Evolutionary conservation across 371 early-diverging fungal genomes (phyloP).

Genomic region (Apophysomyces trapeziformis): DNA sequence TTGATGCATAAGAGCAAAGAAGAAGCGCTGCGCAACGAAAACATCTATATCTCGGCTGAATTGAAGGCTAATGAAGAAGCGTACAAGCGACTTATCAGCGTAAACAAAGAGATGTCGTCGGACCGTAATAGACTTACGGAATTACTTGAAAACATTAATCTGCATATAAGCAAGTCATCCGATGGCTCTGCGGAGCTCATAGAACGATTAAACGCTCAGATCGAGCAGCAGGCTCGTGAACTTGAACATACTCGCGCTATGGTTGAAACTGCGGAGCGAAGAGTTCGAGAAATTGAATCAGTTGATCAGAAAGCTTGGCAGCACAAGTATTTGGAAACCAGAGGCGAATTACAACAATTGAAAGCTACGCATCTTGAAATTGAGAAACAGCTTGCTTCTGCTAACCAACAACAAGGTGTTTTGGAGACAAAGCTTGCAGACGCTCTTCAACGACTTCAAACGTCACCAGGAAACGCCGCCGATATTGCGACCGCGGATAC

Average conservation of each 20-base stretch:
- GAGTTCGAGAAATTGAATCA: conserved; percentile 9
- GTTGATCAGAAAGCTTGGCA: conserved; percentile 26
- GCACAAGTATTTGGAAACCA: conserved; percentile 13
- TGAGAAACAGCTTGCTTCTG: conserved; percentile 23
- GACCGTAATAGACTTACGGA: conserved; percentile 19
- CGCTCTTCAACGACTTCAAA: neutral
- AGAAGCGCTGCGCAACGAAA: conserved; percentile 18
- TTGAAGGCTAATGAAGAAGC: conserved; percentile 17
- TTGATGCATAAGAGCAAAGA: conserved; percentile 14
- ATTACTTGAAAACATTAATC: conserved; percentile 18
- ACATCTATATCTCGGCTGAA: conserved; percentile 19
- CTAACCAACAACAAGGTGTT: conserved; percentile 18
- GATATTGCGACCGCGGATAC: conserved; percentile 1
- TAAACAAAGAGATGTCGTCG: conserved; percentile 21
- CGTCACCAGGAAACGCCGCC: neutral
- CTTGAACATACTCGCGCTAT: conserved; percentile 16
- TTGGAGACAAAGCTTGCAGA: conserved; percentile 13
- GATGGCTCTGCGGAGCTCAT: conserved; percentile 9
- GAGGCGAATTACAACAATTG: conserved; percentile 18
- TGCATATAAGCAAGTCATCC: conserved; percentile 2
- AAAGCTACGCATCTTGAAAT: conserved; percentile 12
- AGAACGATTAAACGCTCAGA: conserved; percentile 10
- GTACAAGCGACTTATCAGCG: conserved; percentile 20
- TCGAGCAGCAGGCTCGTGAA: conserved; percentile 12
- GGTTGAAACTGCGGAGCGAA: conserved; percentile 17